Percentiles rank a stretch among this genome's conserved stretches.
phyloP scores from a whole-genome alignment of 2,329 filamentous ascomycete genomes.

The Monilinia vaccinii-corymbosi region DNA sequence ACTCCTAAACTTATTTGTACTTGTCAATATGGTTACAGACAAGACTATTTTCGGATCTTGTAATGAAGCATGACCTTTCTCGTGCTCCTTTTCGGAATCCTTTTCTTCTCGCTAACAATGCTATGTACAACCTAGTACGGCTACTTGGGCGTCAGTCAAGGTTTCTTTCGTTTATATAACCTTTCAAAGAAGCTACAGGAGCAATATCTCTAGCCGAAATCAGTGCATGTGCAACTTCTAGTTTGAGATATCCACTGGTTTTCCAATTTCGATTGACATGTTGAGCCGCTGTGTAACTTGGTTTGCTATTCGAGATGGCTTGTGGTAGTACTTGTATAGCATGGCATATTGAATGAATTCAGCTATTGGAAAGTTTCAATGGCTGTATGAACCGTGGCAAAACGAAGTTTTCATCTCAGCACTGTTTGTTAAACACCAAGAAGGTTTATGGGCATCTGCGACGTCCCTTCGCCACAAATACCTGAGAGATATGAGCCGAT shows the following conservation, averaged over 20 bases:
- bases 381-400: neutral
- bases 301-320: neutral
- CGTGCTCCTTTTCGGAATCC: neutral
- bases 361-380: neutral
- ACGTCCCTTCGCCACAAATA: neutral
- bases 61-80: neutral
- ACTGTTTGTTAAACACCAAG: neutral
- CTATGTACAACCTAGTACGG: neutral
- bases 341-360: too few species aligned
- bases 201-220: neutral
- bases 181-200: neutral
- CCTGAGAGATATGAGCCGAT: neutral
- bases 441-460: neutral
- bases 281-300: neutral
- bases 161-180: neutral
- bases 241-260: neutral
- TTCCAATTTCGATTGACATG: neutral
- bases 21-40: neutral
- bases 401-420: neutral
- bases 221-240: neutral
- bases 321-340: neutral
- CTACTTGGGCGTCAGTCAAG: neutral
- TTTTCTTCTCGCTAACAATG: neutral
- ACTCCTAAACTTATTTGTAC: too few species aligned
- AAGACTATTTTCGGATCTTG: neutral